Base-by-base conservation (phyloP, 73 alveolate genomes). In the Paramecium biaurelia region DNA sequence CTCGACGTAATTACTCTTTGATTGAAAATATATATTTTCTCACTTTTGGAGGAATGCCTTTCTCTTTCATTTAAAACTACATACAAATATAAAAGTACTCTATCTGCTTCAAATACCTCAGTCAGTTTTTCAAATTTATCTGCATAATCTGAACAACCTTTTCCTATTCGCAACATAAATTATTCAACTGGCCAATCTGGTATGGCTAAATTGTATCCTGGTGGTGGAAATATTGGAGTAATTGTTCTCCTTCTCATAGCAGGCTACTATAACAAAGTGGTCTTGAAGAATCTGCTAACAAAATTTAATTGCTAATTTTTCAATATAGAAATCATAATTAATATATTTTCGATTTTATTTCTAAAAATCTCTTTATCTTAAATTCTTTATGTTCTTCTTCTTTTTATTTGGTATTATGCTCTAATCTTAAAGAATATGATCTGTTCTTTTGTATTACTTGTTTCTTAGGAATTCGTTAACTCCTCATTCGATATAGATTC, bases 121-220 rank as follows among this genome's bases (percentile, higher is more conserved):
- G 92, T 93, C 58, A 95, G 53, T 59, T 47, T 92, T 59, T 95
- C 96, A 86, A 95, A 95, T 63, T 95, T 95, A 67, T 95, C 98
- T 49, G 96, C 96, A 76, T 85, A 92, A 70, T 95, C 98, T 14
- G 85, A 95, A 76, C 96, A 93, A 63, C 95, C 98, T 4, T 95
- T 95, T 15, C 98, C 98, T 20, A 95, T 95, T 76, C 68, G 56
- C 59, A 70, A 93, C 85, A 93, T 43, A 74, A 93, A 95, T 21
- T 41, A 43, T 49, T 95, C 98, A 20, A 70, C 93, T 34, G 95
- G 87, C 95, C 96, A 85, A 85, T 93, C 93, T 35, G 96, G 96
- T 7, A 92, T 26, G 37, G 49, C 37, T 56, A 93, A 85, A 70
- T 79, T 79, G 24, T 85, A 74, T 7, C 96, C 96, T 38, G 98